phyloP scores from a whole-genome alignment of 75 land plant species.

The Pinus albicaulis region DNA sequence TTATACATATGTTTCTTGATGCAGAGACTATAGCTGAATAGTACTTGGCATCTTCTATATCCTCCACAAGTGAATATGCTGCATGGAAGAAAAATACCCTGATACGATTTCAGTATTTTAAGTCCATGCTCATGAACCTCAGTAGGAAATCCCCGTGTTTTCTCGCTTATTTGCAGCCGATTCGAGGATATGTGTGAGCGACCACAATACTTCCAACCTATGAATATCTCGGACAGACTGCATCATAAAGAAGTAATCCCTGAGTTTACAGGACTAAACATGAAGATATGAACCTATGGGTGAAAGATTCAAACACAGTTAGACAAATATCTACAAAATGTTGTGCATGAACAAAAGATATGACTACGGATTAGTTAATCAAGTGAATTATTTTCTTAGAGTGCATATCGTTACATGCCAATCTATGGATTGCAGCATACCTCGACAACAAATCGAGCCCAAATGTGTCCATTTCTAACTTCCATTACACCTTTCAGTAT shows the following conservation, averaged over 20 bases:
- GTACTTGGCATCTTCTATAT: not conserved
- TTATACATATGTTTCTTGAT: not conserved
- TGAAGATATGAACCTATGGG: not conserved
- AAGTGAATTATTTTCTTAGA: not conserved
- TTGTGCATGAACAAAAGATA: not conserved
- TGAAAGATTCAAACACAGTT: not conserved
- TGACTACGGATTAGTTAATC: not conserved
- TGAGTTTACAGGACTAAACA: not conserved
- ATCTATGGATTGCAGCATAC: slow-evolving; percentile 17
- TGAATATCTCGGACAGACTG: slow-evolving; percentile 52
- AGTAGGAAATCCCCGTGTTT: not conserved
- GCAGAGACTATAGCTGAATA: not conserved
- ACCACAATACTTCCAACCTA: slow-evolving; percentile 59
- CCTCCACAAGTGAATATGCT: not conserved
- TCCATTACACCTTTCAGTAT: slow-evolving; percentile 87
- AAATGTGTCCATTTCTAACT: slow-evolving; percentile 44
- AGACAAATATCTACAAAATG: not conserved
- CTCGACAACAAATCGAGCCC: slow-evolving; percentile 82
- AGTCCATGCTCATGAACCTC: not conserved
- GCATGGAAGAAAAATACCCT: not conserved
- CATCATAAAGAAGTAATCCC: not conserved
- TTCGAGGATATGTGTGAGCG: slow-evolving; percentile 56
- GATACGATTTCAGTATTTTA: not conserved
- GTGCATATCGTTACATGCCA: not conserved
- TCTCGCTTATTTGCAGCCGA: slow-evolving; percentile 11